Evolutionary conservation across 2,329 filamentous ascomycete species (phyloP).

Genomic region (Pyrenophora graminea): DNA sequence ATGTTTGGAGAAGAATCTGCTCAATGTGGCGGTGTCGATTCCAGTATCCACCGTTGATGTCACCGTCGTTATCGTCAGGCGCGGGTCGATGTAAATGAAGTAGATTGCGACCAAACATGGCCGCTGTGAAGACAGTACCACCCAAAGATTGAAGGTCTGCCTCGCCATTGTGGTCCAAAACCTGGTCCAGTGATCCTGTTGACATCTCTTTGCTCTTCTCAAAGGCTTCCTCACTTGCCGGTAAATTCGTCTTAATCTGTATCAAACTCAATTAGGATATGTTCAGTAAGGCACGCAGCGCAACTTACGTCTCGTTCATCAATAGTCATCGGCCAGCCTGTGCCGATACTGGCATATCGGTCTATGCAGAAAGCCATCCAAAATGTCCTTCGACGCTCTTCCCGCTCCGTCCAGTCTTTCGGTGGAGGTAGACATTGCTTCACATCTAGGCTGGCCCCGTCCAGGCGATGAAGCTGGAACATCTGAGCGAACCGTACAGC

Average conservation of each 20-base stretch:
- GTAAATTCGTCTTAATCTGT: constrained; percentile 79
- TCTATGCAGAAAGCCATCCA: constrained; percentile 94
- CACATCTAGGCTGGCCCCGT: constrained; percentile 81
- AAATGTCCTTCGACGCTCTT: constrained; percentile 89
- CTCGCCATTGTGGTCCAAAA: constrained; percentile 72
- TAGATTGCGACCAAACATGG: constrained; percentile 87
- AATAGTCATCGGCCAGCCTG: constrained; percentile 93
- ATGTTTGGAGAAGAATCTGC: constrained; percentile 85
- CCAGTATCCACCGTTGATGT: constrained; percentile 95
- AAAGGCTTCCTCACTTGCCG: constrained; percentile 82
- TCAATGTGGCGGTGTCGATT: constrained; percentile 88
- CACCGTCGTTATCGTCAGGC: constrained; percentile 77
- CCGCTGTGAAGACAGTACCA: constrained; percentile 82
- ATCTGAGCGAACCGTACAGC: constrained; percentile 83
- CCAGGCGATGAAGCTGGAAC: constrained; percentile 88
- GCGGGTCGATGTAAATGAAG: constrained; percentile 88
- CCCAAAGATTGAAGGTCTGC: constrained; percentile 76
- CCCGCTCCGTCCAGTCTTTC: constrained; percentile 90
- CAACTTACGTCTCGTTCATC: constrained; percentile 79
- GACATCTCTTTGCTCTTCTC: constrained; percentile 76
- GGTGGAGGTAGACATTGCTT: constrained; percentile 88
- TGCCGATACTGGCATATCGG: constrained; percentile 92
- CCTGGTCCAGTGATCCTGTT: constrained; percentile 70
- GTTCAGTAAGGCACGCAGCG: neutral
- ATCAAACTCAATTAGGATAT: constrained; percentile 12